phyloP scores from a whole-genome alignment of 352 stramenopile genomes.

The Ophiocytium majus region DNA sequence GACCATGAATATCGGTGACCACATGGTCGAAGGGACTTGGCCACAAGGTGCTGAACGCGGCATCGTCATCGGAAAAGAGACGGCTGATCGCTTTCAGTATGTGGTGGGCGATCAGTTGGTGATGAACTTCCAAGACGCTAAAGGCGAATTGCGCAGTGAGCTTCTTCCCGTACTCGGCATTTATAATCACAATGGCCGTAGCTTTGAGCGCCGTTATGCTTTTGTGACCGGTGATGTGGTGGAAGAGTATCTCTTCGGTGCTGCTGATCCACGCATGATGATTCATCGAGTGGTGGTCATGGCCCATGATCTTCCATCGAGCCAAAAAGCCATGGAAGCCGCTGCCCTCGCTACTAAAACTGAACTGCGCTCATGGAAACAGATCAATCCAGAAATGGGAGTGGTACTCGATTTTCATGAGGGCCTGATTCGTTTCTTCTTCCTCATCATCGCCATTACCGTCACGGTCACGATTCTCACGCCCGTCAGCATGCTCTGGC shows the following conservation, averaged over 20 bases:
- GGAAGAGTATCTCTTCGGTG: not conserved
- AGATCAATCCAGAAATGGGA: not conserved
- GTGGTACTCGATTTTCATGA: constrained; percentile 1
- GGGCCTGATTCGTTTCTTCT: not conserved
- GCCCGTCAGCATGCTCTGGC: not conserved
- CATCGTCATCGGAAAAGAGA: constrained; percentile 12
- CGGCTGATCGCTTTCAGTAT: not conserved
- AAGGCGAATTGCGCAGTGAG: not conserved
- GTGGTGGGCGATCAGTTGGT: not conserved
- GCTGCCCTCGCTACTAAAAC: too few relatives aligned
- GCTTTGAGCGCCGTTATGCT: not conserved
- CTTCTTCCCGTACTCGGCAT: not conserved
- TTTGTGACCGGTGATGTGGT: too few relatives aligned
- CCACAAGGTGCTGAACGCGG: too few relatives aligned
- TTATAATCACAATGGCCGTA: not conserved
- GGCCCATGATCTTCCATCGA: constrained; percentile 1
- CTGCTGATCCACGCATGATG: too few relatives aligned
- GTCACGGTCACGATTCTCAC: not conserved
- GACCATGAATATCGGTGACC: not conserved
- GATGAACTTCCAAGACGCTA: not conserved
- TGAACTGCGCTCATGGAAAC: not conserved
- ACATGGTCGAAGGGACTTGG: not conserved
- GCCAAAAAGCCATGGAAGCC: too few relatives aligned
- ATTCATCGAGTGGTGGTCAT: not conserved
- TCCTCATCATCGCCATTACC: constrained; percentile 1